Base-by-base conservation (phyloP, 225 moss, liverwort and hornwort genomes). In the Neckera pumila region DNA sequence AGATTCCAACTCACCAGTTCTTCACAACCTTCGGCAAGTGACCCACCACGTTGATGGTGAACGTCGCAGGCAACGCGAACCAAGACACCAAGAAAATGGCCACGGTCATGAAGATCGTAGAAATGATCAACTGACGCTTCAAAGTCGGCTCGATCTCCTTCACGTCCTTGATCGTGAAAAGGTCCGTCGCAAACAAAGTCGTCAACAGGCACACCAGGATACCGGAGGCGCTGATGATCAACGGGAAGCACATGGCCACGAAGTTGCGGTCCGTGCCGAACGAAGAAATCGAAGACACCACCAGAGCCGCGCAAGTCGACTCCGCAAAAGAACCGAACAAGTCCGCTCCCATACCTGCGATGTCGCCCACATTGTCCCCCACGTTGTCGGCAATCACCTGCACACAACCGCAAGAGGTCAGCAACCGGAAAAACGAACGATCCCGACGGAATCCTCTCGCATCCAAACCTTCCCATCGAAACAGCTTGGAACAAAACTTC, bases 251-350 rank as follows among this genome's bases (percentile, higher is more conserved):
- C 95, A 95, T 94, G 54, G 95, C 95, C 64, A 95, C 95, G 80
- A 95, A 95, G 90, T 95, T 93, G 90, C 83, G 92, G 88, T 95
- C 93, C 81, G 89, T 90, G 34, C 95, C 95, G 61, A 95, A 95
- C 5, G 95, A 95, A 27, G 95, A 95, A 13, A 95, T 89, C 0
- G 95, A 93, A 34, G 95, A 95, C 76, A 95, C 92, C 67, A 98
- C 94, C 7, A 98, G 89, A 12, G 98, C 98, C 51, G 98, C 98
- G 86, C 98, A 98, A 2, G 98, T 96, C 31, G 98, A 98, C 93
- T 98, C 98, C 3, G 98, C 98, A 7, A 98, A 98, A 2, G 98
- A 98, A 4, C 98, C 92, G 53, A 94, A 94, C 90, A 94, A 33
- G 86, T 94, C 93, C 30, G 94, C 92, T 71, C 94, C 93, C 92